Base-by-base conservation (phyloP, 2,329 filamentous ascomycete species). In the Neobulgaria alba region DNA sequence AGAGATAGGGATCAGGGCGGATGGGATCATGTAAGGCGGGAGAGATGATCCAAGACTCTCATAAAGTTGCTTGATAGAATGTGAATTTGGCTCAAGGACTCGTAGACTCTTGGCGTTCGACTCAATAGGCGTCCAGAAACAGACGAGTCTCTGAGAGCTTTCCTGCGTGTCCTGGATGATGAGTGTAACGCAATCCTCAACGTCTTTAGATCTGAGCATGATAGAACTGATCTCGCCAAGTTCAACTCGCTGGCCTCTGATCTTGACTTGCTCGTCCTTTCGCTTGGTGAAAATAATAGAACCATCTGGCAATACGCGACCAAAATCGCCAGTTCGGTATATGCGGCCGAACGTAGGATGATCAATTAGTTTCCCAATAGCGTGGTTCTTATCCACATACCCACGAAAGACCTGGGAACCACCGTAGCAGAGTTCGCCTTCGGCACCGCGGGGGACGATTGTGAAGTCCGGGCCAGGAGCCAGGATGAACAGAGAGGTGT, bases 401-500 rank as follows among this genome's bases (percentile, higher is more conserved):
- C 85, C 86, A 29, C 72, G 68, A 31, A 77, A 79, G 4, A 95
- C 77, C 61, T 95, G 88, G 36, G 85, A 76, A 9, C 88, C 89
- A 10, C 86, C 87, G 58, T 94, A 92, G 55, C 85, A 93, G 5
- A 94, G 69, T 58, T 95, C 88, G 9, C 89, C 89, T 12, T 86
- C 67, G 47, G 77, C 82, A 3, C 87, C 86, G 5, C 74, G 59
- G 0, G 85, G 85, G 0, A 88, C 64, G 1, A 77, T 54, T 0
- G 71, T 60, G 3, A 78, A 68, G 0, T 56, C 14, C 2, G 63
- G 57, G 3, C 63, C 84, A 0, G 14, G 54, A 9, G 43, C 47
- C 26, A 57, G 37, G n/a, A 61, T 55, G 41, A 61, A 60, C 9
- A 47, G 49, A 0, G 85, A 92, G 0, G 85, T 93, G 46, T 90